phyloP scores from a whole-genome alignment of 139 green algal species.

The Bryopsis sp. region DNA sequence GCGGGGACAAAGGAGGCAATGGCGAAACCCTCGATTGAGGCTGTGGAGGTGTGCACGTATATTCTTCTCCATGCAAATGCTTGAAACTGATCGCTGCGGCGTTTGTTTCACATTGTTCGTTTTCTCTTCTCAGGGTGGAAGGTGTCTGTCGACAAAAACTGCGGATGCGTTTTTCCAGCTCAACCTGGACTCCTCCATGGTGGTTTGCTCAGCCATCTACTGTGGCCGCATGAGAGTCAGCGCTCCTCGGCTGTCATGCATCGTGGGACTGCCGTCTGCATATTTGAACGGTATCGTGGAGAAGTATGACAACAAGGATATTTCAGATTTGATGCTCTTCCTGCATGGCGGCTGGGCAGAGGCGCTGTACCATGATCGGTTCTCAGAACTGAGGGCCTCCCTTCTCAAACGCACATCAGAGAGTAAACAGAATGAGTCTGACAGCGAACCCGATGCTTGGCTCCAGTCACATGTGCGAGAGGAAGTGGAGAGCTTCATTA shows the following conservation, averaged over 20 bases:
- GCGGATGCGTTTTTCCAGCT: constrained; percentile 26
- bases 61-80: no score
- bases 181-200: constrained; percentile 13
- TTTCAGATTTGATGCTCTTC: constrained; percentile 26
- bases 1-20: constrained; percentile 27
- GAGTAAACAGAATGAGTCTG: no score
- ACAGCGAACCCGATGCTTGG: no score
- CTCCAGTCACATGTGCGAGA: no score
- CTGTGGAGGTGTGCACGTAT: no score
- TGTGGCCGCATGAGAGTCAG: background rate
- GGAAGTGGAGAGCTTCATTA: no score
- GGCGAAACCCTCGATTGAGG: constrained; percentile 12
- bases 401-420: no score
- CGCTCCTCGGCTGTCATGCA: background rate
- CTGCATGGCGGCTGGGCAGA: constrained; percentile 34
- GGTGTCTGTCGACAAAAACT: constrained; percentile 24
- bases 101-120: no score
- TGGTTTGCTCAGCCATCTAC: background rate
- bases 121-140: constrained; percentile 22
- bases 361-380: constrained; percentile 41
- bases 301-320: constrained; percentile 15
- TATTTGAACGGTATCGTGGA: constrained; percentile 23
- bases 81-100: no score
- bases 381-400: constrained; percentile 30
- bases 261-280: constrained; percentile 14